These are phyloP conservation scores for Russula sp. DNA, from an alignment of 768 basidiomycete species.

Conservation along the genomic window DNA sequence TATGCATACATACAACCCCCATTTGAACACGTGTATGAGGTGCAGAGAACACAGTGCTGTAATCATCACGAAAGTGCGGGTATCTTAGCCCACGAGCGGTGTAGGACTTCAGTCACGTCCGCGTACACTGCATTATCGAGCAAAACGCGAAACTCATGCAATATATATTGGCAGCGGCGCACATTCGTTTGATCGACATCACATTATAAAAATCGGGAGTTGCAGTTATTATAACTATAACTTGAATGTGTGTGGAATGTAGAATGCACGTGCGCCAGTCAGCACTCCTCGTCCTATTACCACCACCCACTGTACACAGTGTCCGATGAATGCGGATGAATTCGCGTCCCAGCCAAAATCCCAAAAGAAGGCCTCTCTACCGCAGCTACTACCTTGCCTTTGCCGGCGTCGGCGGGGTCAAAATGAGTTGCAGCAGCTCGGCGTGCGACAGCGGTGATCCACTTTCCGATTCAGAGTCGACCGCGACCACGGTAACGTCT, in stretches of 20 bases:
- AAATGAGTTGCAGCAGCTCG: conserved; percentile 15
- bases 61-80: no score
- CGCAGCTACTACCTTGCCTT: neutral
- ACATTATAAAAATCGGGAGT: neutral
- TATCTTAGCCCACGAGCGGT: no score
- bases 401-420: conserved; percentile 19
- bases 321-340: no score
- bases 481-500: conserved; percentile 7
- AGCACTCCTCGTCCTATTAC: no score
- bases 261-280: no score
- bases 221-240: no score
- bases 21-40: neutral
- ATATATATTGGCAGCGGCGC: neutral
- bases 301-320: no score
- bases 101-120: no score
- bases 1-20: neutral
- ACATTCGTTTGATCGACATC: neutral
- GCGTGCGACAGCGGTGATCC: neutral
- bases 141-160: neutral
- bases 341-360: no score
- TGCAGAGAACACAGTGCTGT: no score
- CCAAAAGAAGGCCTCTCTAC: neutral
- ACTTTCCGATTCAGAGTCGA: conserved; percentile 7
- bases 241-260: no score
- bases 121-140: no score